Conservation (phyloP, 495 filamentous ascomycete species). For the Bryoglossum gracile region DNA sequence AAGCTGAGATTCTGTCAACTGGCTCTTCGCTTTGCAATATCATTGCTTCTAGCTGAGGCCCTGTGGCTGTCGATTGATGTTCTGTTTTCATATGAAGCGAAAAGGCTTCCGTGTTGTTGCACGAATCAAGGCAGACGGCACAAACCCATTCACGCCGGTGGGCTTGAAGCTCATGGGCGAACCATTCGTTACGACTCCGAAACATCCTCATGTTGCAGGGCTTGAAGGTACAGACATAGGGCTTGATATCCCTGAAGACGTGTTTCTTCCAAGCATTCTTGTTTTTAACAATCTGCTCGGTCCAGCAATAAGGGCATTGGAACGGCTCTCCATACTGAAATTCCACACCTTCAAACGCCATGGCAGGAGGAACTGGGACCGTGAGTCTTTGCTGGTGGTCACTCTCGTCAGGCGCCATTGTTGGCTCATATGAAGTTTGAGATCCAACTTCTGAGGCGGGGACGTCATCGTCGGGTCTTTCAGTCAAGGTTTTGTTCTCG, state of each 20-base stretch:
- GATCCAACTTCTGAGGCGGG: constrained; percentile 13
- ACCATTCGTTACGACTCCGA: constrained; percentile 18
- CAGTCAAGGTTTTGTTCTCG: neutral
- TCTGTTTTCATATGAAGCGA: neutral
- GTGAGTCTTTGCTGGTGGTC: constrained; percentile 1
- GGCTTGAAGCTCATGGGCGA: constrained; percentile 19
- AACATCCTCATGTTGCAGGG: constrained; percentile 16
- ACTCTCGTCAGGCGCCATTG: neutral
- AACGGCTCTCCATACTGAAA: constrained; percentile 25
- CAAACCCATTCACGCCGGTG: constrained; percentile 18
- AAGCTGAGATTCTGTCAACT: constrained; percentile 9
- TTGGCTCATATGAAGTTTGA: constrained; percentile 21
- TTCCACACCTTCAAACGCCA: constrained; percentile 13
- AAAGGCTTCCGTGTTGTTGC: neutral
- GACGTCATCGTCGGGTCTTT: constrained; percentile 3
- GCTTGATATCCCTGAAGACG: constrained; percentile 21
- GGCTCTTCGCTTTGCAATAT: constrained; percentile 15
- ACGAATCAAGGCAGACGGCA: neutral
- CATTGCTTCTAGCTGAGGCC: constrained; percentile 11
- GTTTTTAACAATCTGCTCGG: constrained; percentile 24
- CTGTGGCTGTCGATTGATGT: neutral
- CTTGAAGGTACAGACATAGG: constrained; percentile 29
- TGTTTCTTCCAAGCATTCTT: constrained; percentile 27
- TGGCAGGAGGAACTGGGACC: constrained; percentile 9
- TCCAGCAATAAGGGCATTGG: constrained; percentile 32